phyloP scores from a whole-genome alignment of 1,284 basidiomycete genomes.

The Phellopilus nigrolimitatus region DNA sequence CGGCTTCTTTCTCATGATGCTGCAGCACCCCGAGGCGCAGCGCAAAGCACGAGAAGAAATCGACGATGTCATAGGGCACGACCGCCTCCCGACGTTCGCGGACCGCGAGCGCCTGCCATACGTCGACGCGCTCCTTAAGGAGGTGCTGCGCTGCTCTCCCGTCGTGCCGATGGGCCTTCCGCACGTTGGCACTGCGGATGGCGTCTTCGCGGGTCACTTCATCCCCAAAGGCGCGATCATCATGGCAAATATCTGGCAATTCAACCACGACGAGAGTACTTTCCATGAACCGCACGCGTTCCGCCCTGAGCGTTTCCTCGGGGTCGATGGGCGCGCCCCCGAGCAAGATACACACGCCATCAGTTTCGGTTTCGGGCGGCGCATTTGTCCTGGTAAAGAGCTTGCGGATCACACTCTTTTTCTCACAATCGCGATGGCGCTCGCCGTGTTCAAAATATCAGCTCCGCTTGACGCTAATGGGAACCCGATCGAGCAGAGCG shows the following conservation, averaged over 20 bases:
- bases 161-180: slow-evolving; percentile 23
- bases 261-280: slow-evolving; percentile 20
- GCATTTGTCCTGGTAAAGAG: slow-evolving; percentile 21
- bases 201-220: slow-evolving; percentile 21
- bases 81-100: slow-evolving; percentile 27
- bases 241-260: slow-evolving; percentile 20
- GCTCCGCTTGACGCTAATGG: slow-evolving; percentile 16
- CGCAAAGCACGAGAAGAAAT: slow-evolving; percentile 27
- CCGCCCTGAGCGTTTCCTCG: slow-evolving; percentile 24
- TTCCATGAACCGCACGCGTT: slow-evolving; percentile 23
- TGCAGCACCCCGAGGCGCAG: slow-evolving; percentile 24
- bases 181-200: slow-evolving; percentile 22
- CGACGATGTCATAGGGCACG: slow-evolving; percentile 25
- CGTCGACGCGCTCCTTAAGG: slow-evolving; percentile 27
- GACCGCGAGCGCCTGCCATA: slow-evolving; percentile 27
- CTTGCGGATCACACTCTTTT: slow-evolving; percentile 22
- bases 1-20: slow-evolving; percentile 22
- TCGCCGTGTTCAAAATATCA: slow-evolving; percentile 19
- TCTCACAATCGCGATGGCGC: slow-evolving; percentile 19
- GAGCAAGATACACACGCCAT: slow-evolving; percentile 17
- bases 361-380: slow-evolving; percentile 21
- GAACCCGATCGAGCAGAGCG: slow-evolving; percentile 10
- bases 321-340: slow-evolving; percentile 2
- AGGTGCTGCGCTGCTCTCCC: slow-evolving; percentile 27
- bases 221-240: slow-evolving; percentile 23